Evolutionary conservation across 148 eudicot species (phyloP).

Genomic region (Oxyria digyna): DNA sequence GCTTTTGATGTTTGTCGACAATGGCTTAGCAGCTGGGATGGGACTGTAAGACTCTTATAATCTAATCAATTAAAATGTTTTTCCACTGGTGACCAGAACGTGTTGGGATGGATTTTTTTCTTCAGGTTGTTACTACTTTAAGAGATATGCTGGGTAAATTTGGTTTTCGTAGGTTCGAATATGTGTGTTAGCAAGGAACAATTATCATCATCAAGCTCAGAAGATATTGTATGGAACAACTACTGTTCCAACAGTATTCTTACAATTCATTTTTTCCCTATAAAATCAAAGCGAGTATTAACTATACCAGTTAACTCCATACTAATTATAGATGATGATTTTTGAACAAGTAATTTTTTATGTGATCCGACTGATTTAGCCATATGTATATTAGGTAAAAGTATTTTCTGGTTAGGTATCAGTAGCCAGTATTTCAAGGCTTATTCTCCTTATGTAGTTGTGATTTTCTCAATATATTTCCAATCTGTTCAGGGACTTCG

Average conservation of each 20-base stretch:
- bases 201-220: no score
- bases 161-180: no score
- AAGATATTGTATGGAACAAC: no score
- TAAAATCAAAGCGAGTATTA: background rate
- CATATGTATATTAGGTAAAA: background rate
- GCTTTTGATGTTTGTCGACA: slow-evolving; percentile 89
- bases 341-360: background rate
- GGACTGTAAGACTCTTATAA: slow-evolving; percentile 63
- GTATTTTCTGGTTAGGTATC: background rate
- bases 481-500: slow-evolving; percentile 59
- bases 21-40: slow-evolving; percentile 91
- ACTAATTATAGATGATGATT: background rate
- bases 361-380: background rate
- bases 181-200: no score
- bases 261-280: background rate
- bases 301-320: background rate
- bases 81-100: background rate
- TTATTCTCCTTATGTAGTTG: background rate
- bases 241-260: no score
- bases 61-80: background rate
- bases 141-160: background rate
- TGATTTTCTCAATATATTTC: background rate
- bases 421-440: background rate
- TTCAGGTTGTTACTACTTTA: background rate
- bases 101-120: background rate